Percentiles rank a stretch among this genome's conserved stretches.
Evolutionary conservation across 441 rosid species (phyloP).

Genomic region (Adansonia rubrostipa): DNA sequence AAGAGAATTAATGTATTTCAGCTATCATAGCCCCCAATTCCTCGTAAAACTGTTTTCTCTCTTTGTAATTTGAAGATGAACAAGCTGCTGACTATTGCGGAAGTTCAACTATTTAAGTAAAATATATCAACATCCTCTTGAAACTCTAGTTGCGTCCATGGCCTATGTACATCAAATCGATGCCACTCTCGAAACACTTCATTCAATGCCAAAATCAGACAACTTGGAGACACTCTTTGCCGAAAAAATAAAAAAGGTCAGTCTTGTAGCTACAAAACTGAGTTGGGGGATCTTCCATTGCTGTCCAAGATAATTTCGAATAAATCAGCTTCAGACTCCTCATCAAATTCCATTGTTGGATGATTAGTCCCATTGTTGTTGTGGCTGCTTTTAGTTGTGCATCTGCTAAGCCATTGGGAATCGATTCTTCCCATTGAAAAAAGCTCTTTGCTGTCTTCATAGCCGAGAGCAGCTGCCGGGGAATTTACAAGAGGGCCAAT

Average conservation of each 20-base stretch:
- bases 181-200: conserved; percentile 28
- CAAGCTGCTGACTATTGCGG: conserved; percentile 19
- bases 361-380: conserved; percentile 33
- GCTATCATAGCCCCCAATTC: conserved; percentile 17
- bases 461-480: conserved; percentile 51
- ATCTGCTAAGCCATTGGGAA: conserved; percentile 69
- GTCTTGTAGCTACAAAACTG: conserved; percentile 34
- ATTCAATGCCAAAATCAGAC: conserved; percentile 21
- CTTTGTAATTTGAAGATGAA: conserved; percentile 15
- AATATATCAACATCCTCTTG: background rate
- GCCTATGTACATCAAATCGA: conserved; percentile 23
- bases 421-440: conserved; percentile 97
- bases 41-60: conserved; percentile 19
- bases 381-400: conserved; percentile 44
- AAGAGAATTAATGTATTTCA: background rate
- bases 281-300: conserved; percentile 49
- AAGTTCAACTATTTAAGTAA: conserved; percentile 9
- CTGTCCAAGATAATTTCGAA: conserved; percentile 81
- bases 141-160: conserved; percentile 8
- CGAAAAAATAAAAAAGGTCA: conserved; percentile 18
- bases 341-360: conserved; percentile 61
- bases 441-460: conserved; percentile 83
- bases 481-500: conserved; percentile 51
- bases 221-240: conserved; percentile 15
- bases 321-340: conserved; percentile 89